Conservation (phyloP, 1,139 yeast genomes). For the Suhomyces choctaworum region DNA sequence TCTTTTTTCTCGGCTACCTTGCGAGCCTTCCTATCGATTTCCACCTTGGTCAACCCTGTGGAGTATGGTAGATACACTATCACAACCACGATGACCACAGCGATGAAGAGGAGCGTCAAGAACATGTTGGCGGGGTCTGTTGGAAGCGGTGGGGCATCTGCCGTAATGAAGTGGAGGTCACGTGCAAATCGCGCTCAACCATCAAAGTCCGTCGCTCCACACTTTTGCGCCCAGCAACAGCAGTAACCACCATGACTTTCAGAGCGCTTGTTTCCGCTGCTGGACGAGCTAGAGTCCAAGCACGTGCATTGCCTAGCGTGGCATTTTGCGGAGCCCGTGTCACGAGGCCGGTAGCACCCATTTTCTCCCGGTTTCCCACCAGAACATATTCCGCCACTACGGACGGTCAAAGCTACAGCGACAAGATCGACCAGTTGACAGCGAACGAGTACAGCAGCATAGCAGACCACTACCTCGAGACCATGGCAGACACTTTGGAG, state of each 20-base stretch:
- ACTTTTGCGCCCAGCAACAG: neutral
- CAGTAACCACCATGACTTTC: too few species aligned
- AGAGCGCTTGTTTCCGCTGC: too few species aligned
- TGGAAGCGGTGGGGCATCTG: too few species aligned
- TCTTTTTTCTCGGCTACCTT: slow-evolving; percentile 9
- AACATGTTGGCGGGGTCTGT: slow-evolving; percentile 27
- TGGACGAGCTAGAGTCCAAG: too few species aligned
- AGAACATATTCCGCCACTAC: slow-evolving; percentile 40
- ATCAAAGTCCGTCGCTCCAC: too few species aligned
- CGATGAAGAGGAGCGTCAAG: slow-evolving; percentile 24
- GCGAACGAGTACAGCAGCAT: slow-evolving; percentile 54
- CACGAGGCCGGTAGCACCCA: too few species aligned
- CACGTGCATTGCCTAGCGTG: too few species aligned
- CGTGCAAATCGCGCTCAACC: too few species aligned
- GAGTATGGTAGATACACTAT: slow-evolving; percentile 39
- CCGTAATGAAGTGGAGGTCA: too few species aligned
- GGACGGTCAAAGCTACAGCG: slow-evolving; percentile 53
- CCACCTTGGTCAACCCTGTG: slow-evolving; percentile 39
- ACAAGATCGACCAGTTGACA: slow-evolving; percentile 48
- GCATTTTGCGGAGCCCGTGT: too few species aligned
- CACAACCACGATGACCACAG: slow-evolving; percentile 31
- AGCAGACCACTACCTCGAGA: slow-evolving; percentile 66
- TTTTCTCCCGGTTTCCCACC: too few species aligned
- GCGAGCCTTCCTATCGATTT: slow-evolving; percentile 22
- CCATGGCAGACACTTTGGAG: slow-evolving; percentile 64